Percentiles rank a stretch among this genome's conserved stretches.
Conservation (phyloP, 78 protist species). For the Isochrysis galbana region DNA sequence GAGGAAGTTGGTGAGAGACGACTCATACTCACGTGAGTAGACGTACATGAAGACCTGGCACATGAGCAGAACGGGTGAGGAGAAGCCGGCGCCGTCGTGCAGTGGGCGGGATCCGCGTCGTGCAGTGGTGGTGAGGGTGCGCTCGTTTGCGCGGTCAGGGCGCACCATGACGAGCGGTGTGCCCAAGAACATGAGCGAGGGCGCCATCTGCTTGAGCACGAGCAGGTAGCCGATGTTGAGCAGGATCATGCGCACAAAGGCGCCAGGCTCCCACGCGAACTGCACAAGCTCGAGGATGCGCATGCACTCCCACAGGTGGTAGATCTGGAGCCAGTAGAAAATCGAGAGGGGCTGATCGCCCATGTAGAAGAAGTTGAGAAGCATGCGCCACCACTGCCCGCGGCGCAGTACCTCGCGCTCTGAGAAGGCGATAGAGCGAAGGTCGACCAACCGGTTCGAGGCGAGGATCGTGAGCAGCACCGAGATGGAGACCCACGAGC, state of each 20-base stretch:
- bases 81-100: too few relatives aligned
- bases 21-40: background rate
- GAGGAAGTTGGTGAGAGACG: background rate
- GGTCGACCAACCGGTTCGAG: background rate
- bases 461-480: background rate
- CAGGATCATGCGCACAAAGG: background rate
- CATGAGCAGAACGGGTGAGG: too few relatives aligned
- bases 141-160: too few relatives aligned
- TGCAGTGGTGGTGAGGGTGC: too few relatives aligned
- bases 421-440: background rate
- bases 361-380: background rate
- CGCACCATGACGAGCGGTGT: background rate
- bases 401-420: background rate
- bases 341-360: background rate
- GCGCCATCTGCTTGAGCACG: background rate
- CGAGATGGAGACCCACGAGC: background rate
- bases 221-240: background rate
- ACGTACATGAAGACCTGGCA: background rate
- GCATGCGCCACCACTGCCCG: background rate
- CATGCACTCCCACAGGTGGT: slow-evolving; percentile 17
- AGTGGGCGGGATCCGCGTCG: too few relatives aligned
- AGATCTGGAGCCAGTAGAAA: slow-evolving; percentile 4
- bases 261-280: background rate
- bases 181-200: background rate
- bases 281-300: slow-evolving; percentile 2